These are phyloP conservation scores for Sanghuangporus sanghuang DNA, from an alignment of 1,284 basidiomycete species.

Conservation along the genomic window DNA sequence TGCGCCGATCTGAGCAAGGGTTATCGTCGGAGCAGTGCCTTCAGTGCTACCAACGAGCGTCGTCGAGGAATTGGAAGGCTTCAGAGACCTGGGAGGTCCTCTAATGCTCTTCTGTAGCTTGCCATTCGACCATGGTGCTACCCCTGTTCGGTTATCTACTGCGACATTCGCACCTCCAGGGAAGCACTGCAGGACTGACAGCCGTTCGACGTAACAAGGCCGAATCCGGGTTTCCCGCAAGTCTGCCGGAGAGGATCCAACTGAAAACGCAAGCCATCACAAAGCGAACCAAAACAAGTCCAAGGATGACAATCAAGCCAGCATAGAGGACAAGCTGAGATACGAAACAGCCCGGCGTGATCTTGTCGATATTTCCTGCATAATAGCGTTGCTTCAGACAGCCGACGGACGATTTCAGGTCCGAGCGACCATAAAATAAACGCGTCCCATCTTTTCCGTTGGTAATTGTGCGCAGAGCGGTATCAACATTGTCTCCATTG, in stretches of 20 bases:
- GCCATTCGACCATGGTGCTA: constrained; percentile 86
- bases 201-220: constrained; percentile 68
- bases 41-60: constrained; percentile 44
- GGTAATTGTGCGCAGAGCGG: constrained; percentile 76
- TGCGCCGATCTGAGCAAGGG: constrained; percentile 82
- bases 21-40: constrained; percentile 60
- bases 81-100: constrained; percentile 36
- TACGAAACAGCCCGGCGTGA: constrained; percentile 94
- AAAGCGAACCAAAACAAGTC: constrained; percentile 88
- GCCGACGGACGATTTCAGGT: constrained; percentile 61
- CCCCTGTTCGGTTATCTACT: constrained; percentile 82
- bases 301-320: constrained; percentile 88
- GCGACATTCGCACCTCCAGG: constrained; percentile 92
- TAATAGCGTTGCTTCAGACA: constrained; percentile 84
- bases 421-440: constrained; percentile 71
- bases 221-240: constrained; percentile 69
- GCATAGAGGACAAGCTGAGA: constrained; percentile 88
- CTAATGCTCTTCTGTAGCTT: constrained; percentile 45
- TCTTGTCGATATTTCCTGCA: constrained; percentile 95
- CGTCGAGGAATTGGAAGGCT: constrained; percentile 42
- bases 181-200: constrained; percentile 92
- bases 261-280: constrained; percentile 95
- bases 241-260: constrained; percentile 85
- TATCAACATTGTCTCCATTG: constrained; percentile 75
- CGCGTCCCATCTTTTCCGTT: constrained; percentile 86